These are phyloP conservation scores for Eragrostis curvula DNA, from an alignment of 176 grass and related monocot species.

Conservation along the genomic window DNA sequence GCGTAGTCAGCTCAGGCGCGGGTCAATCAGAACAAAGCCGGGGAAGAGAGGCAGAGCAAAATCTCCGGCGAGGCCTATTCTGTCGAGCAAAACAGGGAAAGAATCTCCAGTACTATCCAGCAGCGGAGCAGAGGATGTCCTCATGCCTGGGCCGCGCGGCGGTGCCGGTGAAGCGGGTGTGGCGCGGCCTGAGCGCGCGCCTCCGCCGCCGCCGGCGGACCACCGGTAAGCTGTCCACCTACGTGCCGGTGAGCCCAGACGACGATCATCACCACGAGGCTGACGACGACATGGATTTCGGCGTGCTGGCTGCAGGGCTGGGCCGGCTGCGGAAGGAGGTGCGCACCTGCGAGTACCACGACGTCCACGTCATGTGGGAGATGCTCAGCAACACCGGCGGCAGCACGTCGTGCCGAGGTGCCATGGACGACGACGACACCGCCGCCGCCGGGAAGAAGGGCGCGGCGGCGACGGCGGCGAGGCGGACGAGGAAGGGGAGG, in stretches of 20 bases:
- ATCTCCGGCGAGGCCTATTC: not conserved
- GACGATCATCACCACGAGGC: not conserved
- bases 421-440: not conserved
- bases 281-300: not conserved
- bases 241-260: not conserved
- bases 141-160: conserved; percentile 43
- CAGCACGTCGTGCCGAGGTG: not conserved
- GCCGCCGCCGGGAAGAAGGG: no score
- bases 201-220: conserved; percentile 53
- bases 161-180: conserved; percentile 60
- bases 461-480: not conserved
- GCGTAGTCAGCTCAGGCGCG: not conserved
- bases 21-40: not conserved
- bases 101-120: not conserved
- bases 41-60: not conserved
- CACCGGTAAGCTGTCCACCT: conserved; percentile 29
- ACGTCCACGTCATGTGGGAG: conserved; percentile 86
- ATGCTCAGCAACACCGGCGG: conserved; percentile 43
- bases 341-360: conserved; percentile 75
- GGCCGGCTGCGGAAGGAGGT: conserved; percentile 61
- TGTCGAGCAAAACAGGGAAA: no score
- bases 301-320: conserved; percentile 40
- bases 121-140: conserved; percentile 1
- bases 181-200: conserved; percentile 48
- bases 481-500: not conserved